Evolutionary conservation across 129 eudicot species (phyloP), one percentile per base, ranked within the genome.

Genomic region (Oenanthe sinensis): DNA sequence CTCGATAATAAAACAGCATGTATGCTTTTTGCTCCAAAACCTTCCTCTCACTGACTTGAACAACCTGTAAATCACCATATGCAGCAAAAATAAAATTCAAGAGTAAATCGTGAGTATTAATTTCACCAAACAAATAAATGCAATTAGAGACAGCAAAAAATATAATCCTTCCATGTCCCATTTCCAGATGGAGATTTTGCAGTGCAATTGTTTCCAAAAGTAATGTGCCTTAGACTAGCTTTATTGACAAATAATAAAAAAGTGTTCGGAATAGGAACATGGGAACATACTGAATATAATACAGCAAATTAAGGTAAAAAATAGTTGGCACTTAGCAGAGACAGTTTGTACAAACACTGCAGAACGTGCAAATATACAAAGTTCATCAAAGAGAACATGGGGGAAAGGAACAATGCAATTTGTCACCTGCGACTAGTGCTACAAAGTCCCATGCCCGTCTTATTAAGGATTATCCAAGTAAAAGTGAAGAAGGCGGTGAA

Each of bases 21-120:
- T 94, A 94, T 0, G 98, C 98, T 83, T 94, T 94, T 83, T 94
- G 97, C 87, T 88, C 91, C 89, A 94, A 85, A 70, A 94, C 98
- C 82, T 74, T 87, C 81, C 76, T 90, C 82, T 91, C 98, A 78
- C 87, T 90, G 54, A 95, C 99, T 90, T 92, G 97, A 76, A 68
- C 33, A 54, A 95, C 97, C 98, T 95, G 85, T 48, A 47, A 10
- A 55, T 68, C 70, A 76, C 44, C 65, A 86, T 49, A 54, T 30
- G 28, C 33, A 70, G 30, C 12, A 39, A 26, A 60, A 67, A 22
- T 33, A 40, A 72, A 72, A 13, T 4, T 46, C 67, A 28, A 24
- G 45, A 20, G 46, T 39, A 16, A 48, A 60, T 20, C 22, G 4
- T 14, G 43, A 33, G 72, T 13, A 30, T 13, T 30, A 3, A 13